Evolutionary conservation across 768 basidiomycete genomes (phyloP).

Genomic region (Amanita inopinata): DNA sequence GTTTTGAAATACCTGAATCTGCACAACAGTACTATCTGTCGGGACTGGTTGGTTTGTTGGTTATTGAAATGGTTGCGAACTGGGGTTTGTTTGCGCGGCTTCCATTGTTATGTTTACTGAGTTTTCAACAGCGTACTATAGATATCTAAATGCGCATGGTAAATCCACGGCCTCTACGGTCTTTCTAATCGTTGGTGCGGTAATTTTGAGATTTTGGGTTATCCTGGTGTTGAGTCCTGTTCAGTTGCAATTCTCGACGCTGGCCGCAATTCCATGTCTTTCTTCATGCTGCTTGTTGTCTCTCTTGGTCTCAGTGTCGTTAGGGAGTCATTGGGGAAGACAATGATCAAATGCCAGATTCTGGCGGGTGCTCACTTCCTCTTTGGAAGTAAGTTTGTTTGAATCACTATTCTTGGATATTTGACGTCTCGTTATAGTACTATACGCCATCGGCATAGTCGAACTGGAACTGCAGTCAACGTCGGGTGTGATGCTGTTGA

Average conservation of each 20-base stretch:
- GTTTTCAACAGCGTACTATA: slow-evolving; percentile 64
- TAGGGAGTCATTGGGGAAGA: slow-evolving; percentile 72
- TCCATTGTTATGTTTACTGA: slow-evolving; percentile 7
- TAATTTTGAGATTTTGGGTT: no score
- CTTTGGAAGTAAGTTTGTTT: slow-evolving; percentile 72
- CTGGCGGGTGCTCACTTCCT: slow-evolving; percentile 82
- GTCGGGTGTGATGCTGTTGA: slow-evolving; percentile 69
- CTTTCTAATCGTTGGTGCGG: slow-evolving; percentile 90
- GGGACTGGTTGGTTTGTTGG: slow-evolving; percentile 72
- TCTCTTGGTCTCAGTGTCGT: slow-evolving; percentile 90
- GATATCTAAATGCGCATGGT: slow-evolving; percentile 86
- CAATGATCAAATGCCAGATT: slow-evolving; percentile 77
- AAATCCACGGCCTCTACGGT: slow-evolving; percentile 63
- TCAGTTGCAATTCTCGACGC: slow-evolving; percentile 92
- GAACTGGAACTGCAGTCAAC: slow-evolving; percentile 88
- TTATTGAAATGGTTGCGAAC: slow-evolving; percentile 91
- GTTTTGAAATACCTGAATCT: neutral
- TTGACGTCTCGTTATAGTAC: slow-evolving; percentile 32
- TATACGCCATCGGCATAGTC: slow-evolving; percentile 93
- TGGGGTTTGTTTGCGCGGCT: slow-evolving; percentile 46
- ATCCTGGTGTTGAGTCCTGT: slow-evolving; percentile 10
- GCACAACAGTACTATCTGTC: slow-evolving; percentile 76
- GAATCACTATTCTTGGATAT: neutral
- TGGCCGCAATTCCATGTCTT: slow-evolving; percentile 86
- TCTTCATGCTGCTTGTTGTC: slow-evolving; percentile 92